phyloP scores from a whole-genome alignment of 2,329 filamentous ascomycete genomes.

The Chrysoporthe austroafricana region DNA sequence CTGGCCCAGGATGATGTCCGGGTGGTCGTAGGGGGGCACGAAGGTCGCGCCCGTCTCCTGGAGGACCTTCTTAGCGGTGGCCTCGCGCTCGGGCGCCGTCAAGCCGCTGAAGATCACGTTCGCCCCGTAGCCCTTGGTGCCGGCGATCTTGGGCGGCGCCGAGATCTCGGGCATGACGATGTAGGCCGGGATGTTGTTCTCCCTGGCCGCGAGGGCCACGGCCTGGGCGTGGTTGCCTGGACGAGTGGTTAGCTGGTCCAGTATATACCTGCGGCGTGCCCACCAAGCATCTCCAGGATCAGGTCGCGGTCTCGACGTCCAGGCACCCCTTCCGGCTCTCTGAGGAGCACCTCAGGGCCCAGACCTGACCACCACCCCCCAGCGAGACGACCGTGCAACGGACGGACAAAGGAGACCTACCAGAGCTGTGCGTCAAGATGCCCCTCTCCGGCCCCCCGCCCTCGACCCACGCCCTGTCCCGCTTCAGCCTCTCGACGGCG shows the following conservation, averaged over 20 bases:
- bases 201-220: constrained; percentile 79
- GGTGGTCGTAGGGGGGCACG: constrained; percentile 90
- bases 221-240: constrained; percentile 94
- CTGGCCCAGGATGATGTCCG: constrained; percentile 88
- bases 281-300: background rate
- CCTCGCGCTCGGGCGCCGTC: constrained; percentile 80
- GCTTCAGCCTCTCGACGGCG: constrained; percentile 72
- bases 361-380: background rate
- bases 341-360: no score
- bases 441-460: constrained; percentile 65
- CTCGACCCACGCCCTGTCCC: constrained; percentile 63
- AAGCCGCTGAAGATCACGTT: constrained; percentile 80
- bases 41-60: constrained; percentile 74
- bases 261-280: background rate
- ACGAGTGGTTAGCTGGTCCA: constrained; percentile 11
- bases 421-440: constrained; percentile 88
- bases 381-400: no score
- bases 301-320: background rate
- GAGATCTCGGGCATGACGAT: constrained; percentile 93
- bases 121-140: constrained; percentile 77
- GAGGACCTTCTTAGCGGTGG: constrained; percentile 71
- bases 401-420: constrained; percentile 48
- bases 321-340: no score
- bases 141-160: constrained; percentile 83
- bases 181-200: constrained; percentile 74